These are phyloP conservation scores for Cercospora sojina DNA, from an alignment of 2,329 filamentous ascomycete species.

Conservation along the genomic window DNA sequence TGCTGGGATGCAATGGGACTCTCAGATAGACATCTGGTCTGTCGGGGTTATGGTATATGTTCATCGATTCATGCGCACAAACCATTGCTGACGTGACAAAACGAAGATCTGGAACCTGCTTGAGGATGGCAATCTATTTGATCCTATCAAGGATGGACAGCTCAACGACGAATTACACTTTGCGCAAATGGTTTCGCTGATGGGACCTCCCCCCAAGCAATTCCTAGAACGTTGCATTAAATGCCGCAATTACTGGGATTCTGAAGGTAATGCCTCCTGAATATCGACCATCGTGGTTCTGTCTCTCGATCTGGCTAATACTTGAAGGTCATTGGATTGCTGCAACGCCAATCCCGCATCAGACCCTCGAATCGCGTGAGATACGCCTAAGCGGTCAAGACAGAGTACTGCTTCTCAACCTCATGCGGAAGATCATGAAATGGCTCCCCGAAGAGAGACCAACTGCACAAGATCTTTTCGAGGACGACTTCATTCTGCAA, in stretches of 20 bases:
- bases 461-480: conserved; percentile 27
- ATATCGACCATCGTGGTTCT: too few species aligned
- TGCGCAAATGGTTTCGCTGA: conserved; percentile 39
- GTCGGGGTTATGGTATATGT: conserved; percentile 32
- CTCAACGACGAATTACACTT: conserved; percentile 26
- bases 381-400: conserved; percentile 34
- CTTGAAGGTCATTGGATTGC: conserved; percentile 35
- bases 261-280: conserved; percentile 15
- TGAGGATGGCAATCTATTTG: conserved; percentile 32
- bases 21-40: conserved; percentile 31
- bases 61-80: background rate
- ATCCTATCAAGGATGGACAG: conserved; percentile 12
- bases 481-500: conserved; percentile 15
- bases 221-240: conserved; percentile 39
- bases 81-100: background rate
- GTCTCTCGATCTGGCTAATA: background rate
- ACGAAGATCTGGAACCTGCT: conserved; percentile 33
- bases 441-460: conserved; percentile 37
- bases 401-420: conserved; percentile 35
- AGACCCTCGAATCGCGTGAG: conserved; percentile 33
- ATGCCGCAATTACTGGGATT: conserved; percentile 33
- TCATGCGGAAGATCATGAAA: conserved; percentile 42
- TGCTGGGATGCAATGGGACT: conserved; percentile 27
- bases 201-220: conserved; percentile 40
- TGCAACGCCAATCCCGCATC: conserved; percentile 35